A percentile compares a stretch with the other conserved stretches of the same genome.
Conservation (phyloP, 805 yeast species). For the Priceomyces castillae region DNA sequence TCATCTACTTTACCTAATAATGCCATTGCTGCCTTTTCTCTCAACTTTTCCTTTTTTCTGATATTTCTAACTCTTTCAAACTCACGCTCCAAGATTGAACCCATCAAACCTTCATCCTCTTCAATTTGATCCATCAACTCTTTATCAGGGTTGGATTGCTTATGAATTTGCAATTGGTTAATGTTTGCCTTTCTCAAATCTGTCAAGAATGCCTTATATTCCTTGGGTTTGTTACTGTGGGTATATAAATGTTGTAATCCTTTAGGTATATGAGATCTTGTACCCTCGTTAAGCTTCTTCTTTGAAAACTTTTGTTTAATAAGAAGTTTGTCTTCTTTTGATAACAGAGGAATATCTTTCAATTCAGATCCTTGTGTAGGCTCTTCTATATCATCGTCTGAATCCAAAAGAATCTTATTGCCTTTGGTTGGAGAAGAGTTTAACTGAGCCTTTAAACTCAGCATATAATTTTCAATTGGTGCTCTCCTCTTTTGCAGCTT, state of each 20-base stretch:
- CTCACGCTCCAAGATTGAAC: slow-evolving; percentile 47
- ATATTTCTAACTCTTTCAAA: slow-evolving; percentile 47
- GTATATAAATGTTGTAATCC: slow-evolving; percentile 11
- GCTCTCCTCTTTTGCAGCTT: slow-evolving; percentile 12
- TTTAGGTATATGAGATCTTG: slow-evolving; percentile 11
- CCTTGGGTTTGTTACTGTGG: slow-evolving; percentile 5
- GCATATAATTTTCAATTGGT: slow-evolving; percentile 38
- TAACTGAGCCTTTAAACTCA: slow-evolving; percentile 25
- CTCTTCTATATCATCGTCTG: not conserved
- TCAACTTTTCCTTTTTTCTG: slow-evolving; percentile 40
- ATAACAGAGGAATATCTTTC: slow-evolving; percentile 24
- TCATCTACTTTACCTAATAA: slow-evolving; percentile 19
- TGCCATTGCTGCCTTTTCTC: slow-evolving; percentile 36
- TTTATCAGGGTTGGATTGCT: slow-evolving; percentile 22
- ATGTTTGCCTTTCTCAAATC: slow-evolving; percentile 43
- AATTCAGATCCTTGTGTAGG: slow-evolving; percentile 8
- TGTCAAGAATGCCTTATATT: slow-evolving; percentile 27
- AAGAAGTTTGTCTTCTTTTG: slow-evolving; percentile 31
- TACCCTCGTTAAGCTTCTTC: slow-evolving; percentile 14
- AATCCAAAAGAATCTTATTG: slow-evolving; percentile 3
- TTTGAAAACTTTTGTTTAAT: slow-evolving; percentile 32
- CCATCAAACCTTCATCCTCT: slow-evolving; percentile 44
- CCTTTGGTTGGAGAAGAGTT: slow-evolving; percentile 24
- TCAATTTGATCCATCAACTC: slow-evolving; percentile 35
- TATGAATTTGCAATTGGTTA: slow-evolving; percentile 36